These are phyloP conservation scores for Penicillium polonicum DNA, from an alignment of 2,329 filamentous ascomycete species.

Conservation along the genomic window DNA sequence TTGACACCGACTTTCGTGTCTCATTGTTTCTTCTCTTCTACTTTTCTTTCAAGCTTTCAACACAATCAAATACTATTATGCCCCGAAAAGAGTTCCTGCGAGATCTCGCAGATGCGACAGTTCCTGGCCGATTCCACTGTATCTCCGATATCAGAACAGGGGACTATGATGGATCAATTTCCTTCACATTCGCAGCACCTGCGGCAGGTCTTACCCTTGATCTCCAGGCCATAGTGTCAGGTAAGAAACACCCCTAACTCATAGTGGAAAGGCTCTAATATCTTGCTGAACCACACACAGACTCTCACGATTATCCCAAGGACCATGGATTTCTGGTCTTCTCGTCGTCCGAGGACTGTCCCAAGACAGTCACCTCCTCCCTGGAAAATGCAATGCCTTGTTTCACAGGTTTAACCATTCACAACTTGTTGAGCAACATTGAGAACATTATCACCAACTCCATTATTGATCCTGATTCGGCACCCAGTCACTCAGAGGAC, in stretches of 20 bases:
- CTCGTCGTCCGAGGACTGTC: slow-evolving; percentile 42
- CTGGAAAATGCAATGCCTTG: slow-evolving; percentile 46
- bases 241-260: slow-evolving; percentile 25
- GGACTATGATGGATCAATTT: slow-evolving; percentile 70
- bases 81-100: slow-evolving; percentile 63
- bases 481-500: slow-evolving; percentile 10
- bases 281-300: slow-evolving; percentile 33
- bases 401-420: slow-evolving; percentile 43
- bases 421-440: slow-evolving; percentile 51
- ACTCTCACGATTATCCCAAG: slow-evolving; percentile 61
- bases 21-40: neutral
- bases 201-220: slow-evolving; percentile 25
- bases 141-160: slow-evolving; percentile 60
- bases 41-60: neutral
- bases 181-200: slow-evolving; percentile 55
- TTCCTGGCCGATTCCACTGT: slow-evolving; percentile 42
- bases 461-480: slow-evolving; percentile 5
- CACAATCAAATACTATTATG: slow-evolving; percentile 50
- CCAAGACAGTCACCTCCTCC: slow-evolving; percentile 29
- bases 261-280: neutral
- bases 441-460: slow-evolving; percentile 38
- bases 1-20: neutral
- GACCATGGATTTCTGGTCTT: slow-evolving; percentile 52
- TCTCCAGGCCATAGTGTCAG: slow-evolving; percentile 42
- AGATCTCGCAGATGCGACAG: slow-evolving; percentile 52